phyloP scores from a whole-genome alignment of 1,284 basidiomycete species.

The Heliocybe sulcata region DNA sequence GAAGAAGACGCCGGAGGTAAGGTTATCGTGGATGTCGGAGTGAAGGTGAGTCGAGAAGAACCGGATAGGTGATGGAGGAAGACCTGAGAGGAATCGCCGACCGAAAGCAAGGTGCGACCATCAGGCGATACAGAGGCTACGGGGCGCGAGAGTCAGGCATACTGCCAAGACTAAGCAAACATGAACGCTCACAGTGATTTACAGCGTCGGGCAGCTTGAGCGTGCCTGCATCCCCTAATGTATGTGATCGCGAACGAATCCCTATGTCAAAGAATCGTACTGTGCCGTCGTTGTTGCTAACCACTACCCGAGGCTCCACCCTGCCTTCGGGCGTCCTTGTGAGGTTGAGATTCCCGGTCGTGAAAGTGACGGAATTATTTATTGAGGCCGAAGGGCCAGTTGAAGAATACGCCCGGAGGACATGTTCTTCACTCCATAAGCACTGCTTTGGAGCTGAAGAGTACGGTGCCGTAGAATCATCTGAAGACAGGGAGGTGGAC shows the following conservation, averaged over 20 bases:
- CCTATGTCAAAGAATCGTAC: conserved; percentile 44
- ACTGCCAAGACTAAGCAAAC: conserved; percentile 15
- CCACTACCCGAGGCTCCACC: conserved; percentile 64
- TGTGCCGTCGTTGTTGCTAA: conserved; percentile 79
- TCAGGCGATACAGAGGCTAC: conserved; percentile 80
- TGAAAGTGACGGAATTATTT: conserved; percentile 79
- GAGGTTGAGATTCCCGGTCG: conserved; percentile 40
- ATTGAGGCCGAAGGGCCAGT: too few species aligned
- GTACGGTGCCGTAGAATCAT: conserved; percentile 11
- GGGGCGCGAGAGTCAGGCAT: conserved; percentile 8
- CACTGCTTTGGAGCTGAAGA: conserved; percentile 16
- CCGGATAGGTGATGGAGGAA: conserved; percentile 68
- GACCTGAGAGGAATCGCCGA: conserved; percentile 80
- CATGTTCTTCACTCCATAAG: conserved; percentile 52
- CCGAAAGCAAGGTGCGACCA: conserved; percentile 75
- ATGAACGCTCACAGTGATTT: conserved; percentile 46
- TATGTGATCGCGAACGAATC: conserved; percentile 33
- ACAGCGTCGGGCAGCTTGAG: conserved; percentile 63
- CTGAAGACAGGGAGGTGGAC: conserved; percentile 20
- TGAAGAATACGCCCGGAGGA: conserved; percentile 46
- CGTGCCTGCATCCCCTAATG: conserved; percentile 44
- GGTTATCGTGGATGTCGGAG: conserved; percentile 46
- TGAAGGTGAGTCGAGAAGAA: conserved; percentile 45
- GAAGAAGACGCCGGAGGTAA: conserved; percentile 41
- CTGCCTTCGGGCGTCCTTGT: conserved; percentile 49